phyloP scores from a whole-genome alignment of 2,329 filamentous ascomycete genomes.

The Didymella glomerata region DNA sequence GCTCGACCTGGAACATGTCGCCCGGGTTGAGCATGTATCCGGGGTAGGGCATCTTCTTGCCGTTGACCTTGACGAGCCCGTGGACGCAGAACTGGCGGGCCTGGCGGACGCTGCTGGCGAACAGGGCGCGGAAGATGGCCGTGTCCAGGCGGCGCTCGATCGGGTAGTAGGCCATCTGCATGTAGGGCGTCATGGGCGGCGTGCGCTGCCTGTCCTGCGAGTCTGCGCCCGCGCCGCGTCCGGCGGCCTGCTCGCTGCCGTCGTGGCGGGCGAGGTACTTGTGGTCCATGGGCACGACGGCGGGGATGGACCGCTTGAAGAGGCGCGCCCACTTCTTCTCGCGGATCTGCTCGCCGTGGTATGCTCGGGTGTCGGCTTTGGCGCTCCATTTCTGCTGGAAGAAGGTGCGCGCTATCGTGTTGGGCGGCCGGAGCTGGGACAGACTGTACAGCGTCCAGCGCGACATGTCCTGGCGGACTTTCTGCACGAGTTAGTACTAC shows the following conservation, averaged over 20 bases:
- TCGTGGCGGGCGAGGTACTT: slow-evolving; percentile 80
- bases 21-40: slow-evolving; percentile 95
- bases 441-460: slow-evolving; percentile 97
- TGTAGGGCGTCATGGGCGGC: slow-evolving; percentile 76
- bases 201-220: slow-evolving; percentile 24
- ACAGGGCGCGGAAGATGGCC: slow-evolving; percentile 92
- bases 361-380: slow-evolving; percentile 82
- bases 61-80: slow-evolving; percentile 93
- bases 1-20: slow-evolving; percentile 96
- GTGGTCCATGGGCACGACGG: slow-evolving; percentile 86
- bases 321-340: slow-evolving; percentile 95
- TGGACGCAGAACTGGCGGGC: slow-evolving; percentile 94
- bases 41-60: slow-evolving; percentile 93
- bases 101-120: slow-evolving; percentile 91
- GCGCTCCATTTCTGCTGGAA: slow-evolving; percentile 99
- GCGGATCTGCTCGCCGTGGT: slow-evolving; percentile 93
- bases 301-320: slow-evolving; percentile 82
- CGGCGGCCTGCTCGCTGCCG: slow-evolving; percentile 82
- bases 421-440: slow-evolving; percentile 60
- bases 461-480: slow-evolving; percentile 95
- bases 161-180: slow-evolving; percentile 95
- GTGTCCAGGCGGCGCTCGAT: slow-evolving; percentile 90
- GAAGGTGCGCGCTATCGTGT: slow-evolving; percentile 66
- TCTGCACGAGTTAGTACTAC: slow-evolving; percentile 62
- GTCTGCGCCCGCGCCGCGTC: slow-evolving; percentile 76